phyloP scores from a whole-genome alignment of 139 green algal species.

The Coccomyxa sp. region DNA sequence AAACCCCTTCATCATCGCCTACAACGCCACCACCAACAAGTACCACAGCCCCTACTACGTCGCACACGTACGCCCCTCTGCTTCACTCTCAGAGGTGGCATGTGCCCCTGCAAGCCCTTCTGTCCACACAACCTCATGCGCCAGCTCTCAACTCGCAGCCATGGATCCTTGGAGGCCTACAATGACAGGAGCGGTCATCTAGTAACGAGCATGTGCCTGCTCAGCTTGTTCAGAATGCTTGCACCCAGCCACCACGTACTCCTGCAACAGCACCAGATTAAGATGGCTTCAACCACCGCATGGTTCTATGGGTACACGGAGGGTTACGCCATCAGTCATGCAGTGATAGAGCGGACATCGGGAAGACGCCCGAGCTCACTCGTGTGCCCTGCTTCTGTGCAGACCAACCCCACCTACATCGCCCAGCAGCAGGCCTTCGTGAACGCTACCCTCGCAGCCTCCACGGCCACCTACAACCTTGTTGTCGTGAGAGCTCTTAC shows the following conservation, averaged over 20 bases:
- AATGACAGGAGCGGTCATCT: too few species aligned
- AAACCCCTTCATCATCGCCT: background rate
- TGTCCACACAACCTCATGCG: background rate
- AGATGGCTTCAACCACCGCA: background rate
- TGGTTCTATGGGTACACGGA: background rate
- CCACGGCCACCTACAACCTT: background rate
- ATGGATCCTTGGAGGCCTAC: too few species aligned
- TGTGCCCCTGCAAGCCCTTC: too few species aligned
- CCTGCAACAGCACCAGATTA: background rate
- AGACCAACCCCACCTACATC: background rate
- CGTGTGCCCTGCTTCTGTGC: background rate
- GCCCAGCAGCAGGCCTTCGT: background rate
- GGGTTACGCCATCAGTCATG: background rate
- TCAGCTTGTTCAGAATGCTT: background rate
- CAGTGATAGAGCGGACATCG: too few species aligned
- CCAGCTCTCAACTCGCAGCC: too few species aligned
- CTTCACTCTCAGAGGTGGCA: background rate
- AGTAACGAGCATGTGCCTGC: background rate
- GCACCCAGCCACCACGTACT: background rate
- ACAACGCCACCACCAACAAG: background rate
- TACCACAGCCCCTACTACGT: background rate
- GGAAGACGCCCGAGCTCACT: background rate
- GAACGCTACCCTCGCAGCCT: background rate
- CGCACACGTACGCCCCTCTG: background rate
- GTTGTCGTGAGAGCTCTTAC: background rate